phyloP scores from a whole-genome alignment of 768 basidiomycete species.

The Chalciporus pseudorubinellus region DNA sequence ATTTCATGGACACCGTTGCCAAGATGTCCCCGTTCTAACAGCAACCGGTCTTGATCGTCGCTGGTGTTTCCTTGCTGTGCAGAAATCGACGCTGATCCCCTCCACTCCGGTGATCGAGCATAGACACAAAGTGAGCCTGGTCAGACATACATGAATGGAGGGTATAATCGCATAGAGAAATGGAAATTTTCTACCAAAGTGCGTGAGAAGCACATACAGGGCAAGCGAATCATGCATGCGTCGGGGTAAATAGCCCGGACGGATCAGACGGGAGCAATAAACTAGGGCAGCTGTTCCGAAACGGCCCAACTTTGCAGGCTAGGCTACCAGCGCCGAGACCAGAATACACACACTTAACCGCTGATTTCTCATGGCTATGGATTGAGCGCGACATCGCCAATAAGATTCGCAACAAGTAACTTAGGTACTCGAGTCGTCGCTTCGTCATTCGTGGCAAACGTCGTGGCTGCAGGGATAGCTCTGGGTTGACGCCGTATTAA shows the following conservation, averaged over 20 bases:
- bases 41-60: constrained; percentile 35
- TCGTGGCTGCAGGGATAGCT: constrained; percentile 18
- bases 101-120: constrained; percentile 10
- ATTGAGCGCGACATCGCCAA: constrained; percentile 14
- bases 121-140: constrained; percentile 8
- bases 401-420: background rate
- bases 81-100: constrained; percentile 29
- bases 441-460: constrained; percentile 11
- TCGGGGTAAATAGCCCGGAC: constrained; percentile 22
- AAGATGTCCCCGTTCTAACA: constrained; percentile 23
- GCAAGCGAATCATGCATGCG: constrained; percentile 8
- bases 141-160: constrained; percentile 10
- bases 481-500: constrained; percentile 27
- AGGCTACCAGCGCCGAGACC: background rate
- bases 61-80: constrained; percentile 32
- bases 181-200: constrained; percentile 21
- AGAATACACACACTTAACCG: constrained; percentile 1
- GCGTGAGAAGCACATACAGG: constrained; percentile 14
- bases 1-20: constrained; percentile 29
- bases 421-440: constrained; percentile 15
- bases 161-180: constrained; percentile 13
- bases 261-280: constrained; percentile 29
- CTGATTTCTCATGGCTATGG: constrained; percentile 15
- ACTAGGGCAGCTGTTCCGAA: constrained; percentile 8
- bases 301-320: background rate